Percentiles rank a stretch among this genome's conserved stretches.
These are phyloP conservation scores for Eimeria praecox DNA, from an alignment of 169 alveolate genomes.

Conservation along the genomic window DNA sequence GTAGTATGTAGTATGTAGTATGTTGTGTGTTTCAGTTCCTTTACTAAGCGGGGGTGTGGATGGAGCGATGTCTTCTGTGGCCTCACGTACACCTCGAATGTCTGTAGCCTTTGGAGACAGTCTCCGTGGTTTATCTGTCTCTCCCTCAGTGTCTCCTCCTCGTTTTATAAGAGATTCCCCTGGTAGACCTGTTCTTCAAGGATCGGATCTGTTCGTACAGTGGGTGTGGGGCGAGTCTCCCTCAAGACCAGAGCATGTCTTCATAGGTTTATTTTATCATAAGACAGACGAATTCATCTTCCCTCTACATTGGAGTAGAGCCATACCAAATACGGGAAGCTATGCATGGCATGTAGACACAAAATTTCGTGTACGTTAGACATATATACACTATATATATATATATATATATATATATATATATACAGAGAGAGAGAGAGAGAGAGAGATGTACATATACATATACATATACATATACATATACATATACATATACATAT, in stretches of 20 bases:
- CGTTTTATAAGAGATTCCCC: conserved; percentile 84
- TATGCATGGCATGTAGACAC: conserved; percentile 87
- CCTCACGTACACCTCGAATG: neutral
- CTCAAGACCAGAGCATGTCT: conserved; percentile 81
- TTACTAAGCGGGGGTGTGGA: neutral
- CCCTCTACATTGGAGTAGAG: conserved; percentile 84
- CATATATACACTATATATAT: no score
- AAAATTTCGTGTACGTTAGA: conserved; percentile 60
- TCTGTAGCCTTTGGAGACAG: neutral
- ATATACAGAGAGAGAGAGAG: no score
- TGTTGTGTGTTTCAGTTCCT: neutral
- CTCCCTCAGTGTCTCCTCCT: conserved; percentile 61
- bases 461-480: neutral
- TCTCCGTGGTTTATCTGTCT: neutral
- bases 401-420: no score
- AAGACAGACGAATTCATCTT: conserved; percentile 67
- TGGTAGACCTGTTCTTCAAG: conserved; percentile 85
- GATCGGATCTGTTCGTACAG: conserved; percentile 84
- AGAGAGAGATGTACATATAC: no score
- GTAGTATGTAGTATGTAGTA: neutral
- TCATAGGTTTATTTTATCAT: conserved; percentile 83
- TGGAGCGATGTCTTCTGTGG: neutral
- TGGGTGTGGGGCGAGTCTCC: conserved; percentile 85
- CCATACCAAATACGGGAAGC: conserved; percentile 87
- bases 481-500: conserved; percentile 6